These are phyloP conservation scores for Tetrapisispora namnaoensis DNA, from an alignment of 805 yeast genomes.

Conservation along the genomic window DNA sequence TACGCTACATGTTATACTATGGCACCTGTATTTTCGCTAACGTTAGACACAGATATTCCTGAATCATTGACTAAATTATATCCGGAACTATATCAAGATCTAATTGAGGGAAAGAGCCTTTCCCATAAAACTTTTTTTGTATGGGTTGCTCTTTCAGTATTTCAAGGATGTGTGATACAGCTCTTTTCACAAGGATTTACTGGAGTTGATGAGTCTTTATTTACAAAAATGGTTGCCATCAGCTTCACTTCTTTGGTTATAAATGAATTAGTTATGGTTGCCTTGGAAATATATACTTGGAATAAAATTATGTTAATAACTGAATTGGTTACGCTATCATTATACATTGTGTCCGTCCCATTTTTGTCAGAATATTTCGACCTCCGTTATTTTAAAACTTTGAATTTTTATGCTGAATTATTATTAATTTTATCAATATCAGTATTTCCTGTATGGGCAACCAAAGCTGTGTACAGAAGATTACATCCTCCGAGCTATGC, in stretches of 20 bases:
- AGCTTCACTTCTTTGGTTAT: constrained; percentile 70
- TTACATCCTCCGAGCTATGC: constrained; percentile 93
- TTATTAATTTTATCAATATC: constrained; percentile 56
- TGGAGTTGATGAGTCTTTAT: constrained; percentile 46
- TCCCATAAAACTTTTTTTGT: constrained; percentile 81
- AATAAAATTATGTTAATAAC: constrained; percentile 63
- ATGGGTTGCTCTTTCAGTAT: constrained; percentile 82
- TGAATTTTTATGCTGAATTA: constrained; percentile 61
- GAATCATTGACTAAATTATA: constrained; percentile 80
- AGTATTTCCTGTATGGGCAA: constrained; percentile 82
- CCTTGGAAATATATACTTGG: constrained; percentile 90
- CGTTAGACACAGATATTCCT: constrained; percentile 82
- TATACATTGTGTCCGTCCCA: constrained; percentile 72
- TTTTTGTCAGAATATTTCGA: constrained; percentile 79
- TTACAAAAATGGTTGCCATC: constrained; percentile 73
- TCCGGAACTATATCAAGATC: constrained; percentile 90
- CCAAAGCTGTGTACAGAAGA: constrained; percentile 62
- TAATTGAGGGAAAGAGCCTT: constrained; percentile 78
- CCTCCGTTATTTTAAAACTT: constrained; percentile 46
- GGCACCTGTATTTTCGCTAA: constrained; percentile 95
- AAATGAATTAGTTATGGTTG: constrained; percentile 91
- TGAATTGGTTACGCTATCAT: constrained; percentile 55
- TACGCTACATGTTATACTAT: constrained; percentile 94
- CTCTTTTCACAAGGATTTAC: constrained; percentile 69
- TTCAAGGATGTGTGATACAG: constrained; percentile 83